Percentiles rank a stretch among this genome's conserved stretches.
These are phyloP conservation scores for Citrus medica DNA, from an alignment of 345 rosid genomes.

Conservation along the genomic window DNA sequence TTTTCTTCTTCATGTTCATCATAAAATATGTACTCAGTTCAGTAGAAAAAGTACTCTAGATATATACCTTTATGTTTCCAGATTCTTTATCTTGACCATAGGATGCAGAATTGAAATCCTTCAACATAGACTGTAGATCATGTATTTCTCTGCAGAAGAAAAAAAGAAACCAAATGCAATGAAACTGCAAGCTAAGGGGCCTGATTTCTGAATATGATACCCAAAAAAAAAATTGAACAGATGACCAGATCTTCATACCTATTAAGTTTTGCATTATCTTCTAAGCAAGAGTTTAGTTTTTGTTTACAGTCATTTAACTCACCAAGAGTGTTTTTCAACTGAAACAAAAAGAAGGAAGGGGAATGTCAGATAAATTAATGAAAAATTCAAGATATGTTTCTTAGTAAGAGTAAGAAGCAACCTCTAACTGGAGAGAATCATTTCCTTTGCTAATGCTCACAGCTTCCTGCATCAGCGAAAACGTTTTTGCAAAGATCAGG, in stretches of 20 bases:
- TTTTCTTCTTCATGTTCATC: background rate
- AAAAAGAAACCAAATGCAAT: slow-evolving; percentile 10
- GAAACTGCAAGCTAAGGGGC: slow-evolving; percentile 9
- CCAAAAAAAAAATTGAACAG: slow-evolving; percentile 12
- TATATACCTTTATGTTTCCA: slow-evolving; percentile 35
- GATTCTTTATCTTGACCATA: slow-evolving; percentile 24
- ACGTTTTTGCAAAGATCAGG: background rate
- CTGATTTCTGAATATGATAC: slow-evolving; percentile 10
- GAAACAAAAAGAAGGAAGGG: slow-evolving; percentile 27
- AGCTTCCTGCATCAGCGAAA: slow-evolving; percentile 41
- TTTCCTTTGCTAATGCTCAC: slow-evolving; percentile 42
- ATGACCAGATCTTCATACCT: slow-evolving; percentile 46
- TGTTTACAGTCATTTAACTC: slow-evolving; percentile 75
- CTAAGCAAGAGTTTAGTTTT: slow-evolving; percentile 64
- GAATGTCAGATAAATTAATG: slow-evolving; percentile 7
- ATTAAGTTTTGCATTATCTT: slow-evolving; percentile 71
- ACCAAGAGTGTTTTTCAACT: slow-evolving; percentile 53
- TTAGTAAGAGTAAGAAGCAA: slow-evolving; percentile 29
- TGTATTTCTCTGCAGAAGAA: slow-evolving; percentile 63
- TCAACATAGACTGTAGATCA: slow-evolving; percentile 48
- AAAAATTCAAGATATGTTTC: slow-evolving; percentile 5
- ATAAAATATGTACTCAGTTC: background rate
- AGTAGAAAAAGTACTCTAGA: background rate
- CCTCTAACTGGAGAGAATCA: slow-evolving; percentile 57
- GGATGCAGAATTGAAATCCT: slow-evolving; percentile 32